Evolutionary conservation across 2,329 filamentous ascomycete species (phyloP), one percentile per base, ranked within the genome.

Genomic region (Chaetomium sp.): DNA sequence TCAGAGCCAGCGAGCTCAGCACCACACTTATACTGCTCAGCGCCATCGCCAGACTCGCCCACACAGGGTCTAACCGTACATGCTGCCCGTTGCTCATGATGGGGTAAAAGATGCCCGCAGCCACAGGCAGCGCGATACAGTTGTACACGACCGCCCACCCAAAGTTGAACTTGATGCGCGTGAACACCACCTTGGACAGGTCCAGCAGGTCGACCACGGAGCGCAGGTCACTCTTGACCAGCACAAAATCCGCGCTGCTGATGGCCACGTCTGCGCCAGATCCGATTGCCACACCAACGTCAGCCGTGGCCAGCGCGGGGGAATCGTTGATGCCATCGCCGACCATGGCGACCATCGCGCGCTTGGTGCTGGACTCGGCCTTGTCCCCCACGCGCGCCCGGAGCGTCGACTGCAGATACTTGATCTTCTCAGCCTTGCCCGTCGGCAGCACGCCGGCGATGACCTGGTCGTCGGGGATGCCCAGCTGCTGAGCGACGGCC

Each of bases 1-100:
- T 85, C 78, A 97, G 77, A 57, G 87, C 82, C 72, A 97, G 77
- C 78, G 90, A 94, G 75, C 92, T 96, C 73, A 86, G 78, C 58
- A 97, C 90, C 54, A 98, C 93, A 73, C 91, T 95, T 70, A 97
- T 88, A 76, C 90, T 94, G 77, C 93, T 97, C 75, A 93, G 77
- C 29, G 94, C 94, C 94, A 97, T 98, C 0, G 93, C 93, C 74
- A 97, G 78, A 69, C 88, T 90, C 5, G 93, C 94, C 93, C 93
- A 97, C 1, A 91, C 90, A 0, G 90, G 90, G 74, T 91, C 88
- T 55, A 93, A 78, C 66, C 85, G 79, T 23, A 92, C 77, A 73
- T 90, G 89, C 33, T 75, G 74, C 1, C 81, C 83, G 1, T 74
- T 25, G 3, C 80, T 81, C 60, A 72, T 74, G 55, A 88, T 68